Conservation (phyloP, 306 rosid genomes). For the Sophora flavescens region DNA sequence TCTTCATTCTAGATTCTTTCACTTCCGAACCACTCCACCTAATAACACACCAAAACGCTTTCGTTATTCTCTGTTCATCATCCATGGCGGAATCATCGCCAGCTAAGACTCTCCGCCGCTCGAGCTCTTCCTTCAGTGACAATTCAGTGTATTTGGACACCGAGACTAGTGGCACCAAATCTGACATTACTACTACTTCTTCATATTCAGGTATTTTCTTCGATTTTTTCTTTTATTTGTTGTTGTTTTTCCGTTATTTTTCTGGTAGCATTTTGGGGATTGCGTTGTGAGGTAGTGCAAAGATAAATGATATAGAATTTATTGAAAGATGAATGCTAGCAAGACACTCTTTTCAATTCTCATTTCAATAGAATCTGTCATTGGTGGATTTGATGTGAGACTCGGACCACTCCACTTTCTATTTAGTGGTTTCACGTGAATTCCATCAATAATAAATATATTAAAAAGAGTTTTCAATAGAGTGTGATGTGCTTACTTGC, state of each 20-base stretch:
- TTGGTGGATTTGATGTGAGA: too few relatives aligned
- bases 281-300: background rate
- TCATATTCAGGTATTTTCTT: constrained; percentile 7
- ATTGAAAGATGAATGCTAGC: too few relatives aligned
- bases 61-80: background rate
- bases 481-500: too few relatives aligned
- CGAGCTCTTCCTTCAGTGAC: constrained; percentile 51
- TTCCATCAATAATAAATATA: too few relatives aligned
- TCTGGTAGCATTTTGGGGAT: background rate
- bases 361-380: too few relatives aligned
- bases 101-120: constrained; percentile 4
- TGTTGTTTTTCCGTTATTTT: background rate
- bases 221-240: background rate
- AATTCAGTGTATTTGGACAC: constrained; percentile 56
- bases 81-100: constrained; percentile 52
- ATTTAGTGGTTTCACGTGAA: too few relatives aligned
- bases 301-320: background rate
- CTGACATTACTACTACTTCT: constrained; percentile 36
- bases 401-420: too few relatives aligned
- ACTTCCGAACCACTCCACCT: background rate
- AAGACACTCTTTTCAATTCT: too few relatives aligned
- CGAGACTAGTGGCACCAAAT: background rate
- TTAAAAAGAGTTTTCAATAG: too few relatives aligned
- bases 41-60: background rate
- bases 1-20: background rate